phyloP scores from a whole-genome alignment of 2,329 filamentous ascomycete species.

The Penicillium olsonii region DNA sequence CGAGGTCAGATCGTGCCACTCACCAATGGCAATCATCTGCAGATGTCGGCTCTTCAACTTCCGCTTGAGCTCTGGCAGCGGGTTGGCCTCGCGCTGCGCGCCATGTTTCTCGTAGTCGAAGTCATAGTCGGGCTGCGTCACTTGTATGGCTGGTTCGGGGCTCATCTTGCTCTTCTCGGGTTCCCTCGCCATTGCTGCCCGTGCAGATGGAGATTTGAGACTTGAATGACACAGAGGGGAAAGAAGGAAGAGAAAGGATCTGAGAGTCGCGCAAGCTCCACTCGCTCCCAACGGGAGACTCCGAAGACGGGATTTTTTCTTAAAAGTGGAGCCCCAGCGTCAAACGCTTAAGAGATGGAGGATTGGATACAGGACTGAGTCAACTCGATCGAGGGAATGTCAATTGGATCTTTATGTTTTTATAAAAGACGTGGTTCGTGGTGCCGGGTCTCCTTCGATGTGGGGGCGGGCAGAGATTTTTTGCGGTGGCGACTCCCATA shows the following conservation, averaged over 20 bases:
- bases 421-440: too few species aligned
- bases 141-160: slow-evolving; percentile 24
- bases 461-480: too few species aligned
- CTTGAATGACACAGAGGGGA: slow-evolving; percentile 3
- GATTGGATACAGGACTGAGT: too few species aligned
- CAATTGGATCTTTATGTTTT: too few species aligned
- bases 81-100: slow-evolving; percentile 55
- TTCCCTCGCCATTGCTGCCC: slow-evolving; percentile 28
- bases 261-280: slow-evolving; percentile 13
- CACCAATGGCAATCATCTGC: slow-evolving; percentile 98
- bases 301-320: slow-evolving; percentile 9
- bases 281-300: slow-evolving; percentile 8
- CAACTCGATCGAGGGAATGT: too few species aligned
- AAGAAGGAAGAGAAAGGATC: slow-evolving; percentile 4
- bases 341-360: neutral
- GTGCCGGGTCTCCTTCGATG: too few species aligned
- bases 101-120: slow-evolving; percentile 42
- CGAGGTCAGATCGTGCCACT: too few species aligned
- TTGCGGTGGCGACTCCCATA: too few species aligned
- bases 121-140: slow-evolving; percentile 26
- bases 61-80: slow-evolving; percentile 66
- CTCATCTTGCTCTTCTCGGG: slow-evolving; percentile 28
- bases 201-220: neutral
- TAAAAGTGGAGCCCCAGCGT: slow-evolving; percentile 16
- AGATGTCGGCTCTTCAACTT: slow-evolving; percentile 83